These are phyloP conservation scores for Sphaerosporella brunnea DNA, from an alignment of 495 filamentous ascomycete genomes.

Conservation along the genomic window DNA sequence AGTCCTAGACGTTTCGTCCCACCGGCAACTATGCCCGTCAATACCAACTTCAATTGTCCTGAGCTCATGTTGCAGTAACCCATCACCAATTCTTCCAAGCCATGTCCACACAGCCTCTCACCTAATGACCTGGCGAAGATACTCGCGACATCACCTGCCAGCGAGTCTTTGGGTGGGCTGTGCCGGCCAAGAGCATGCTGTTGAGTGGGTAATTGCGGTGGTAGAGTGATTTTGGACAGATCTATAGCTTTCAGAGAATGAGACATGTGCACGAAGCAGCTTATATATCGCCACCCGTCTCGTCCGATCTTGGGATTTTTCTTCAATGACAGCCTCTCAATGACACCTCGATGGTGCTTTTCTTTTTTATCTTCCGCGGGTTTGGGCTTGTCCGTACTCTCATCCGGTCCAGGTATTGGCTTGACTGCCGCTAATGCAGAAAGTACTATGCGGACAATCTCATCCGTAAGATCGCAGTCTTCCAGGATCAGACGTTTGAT, in stretches of 20 bases:
- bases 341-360: slow-evolving; percentile 41
- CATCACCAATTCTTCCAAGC: slow-evolving; percentile 69
- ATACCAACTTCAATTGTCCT: slow-evolving; percentile 50
- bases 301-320: slow-evolving; percentile 65
- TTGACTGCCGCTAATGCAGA: slow-evolving; percentile 73
- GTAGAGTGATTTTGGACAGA: slow-evolving; percentile 71
- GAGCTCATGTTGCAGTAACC: slow-evolving; percentile 55
- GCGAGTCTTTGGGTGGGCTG: slow-evolving; percentile 3
- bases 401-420: slow-evolving; percentile 1
- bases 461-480: slow-evolving; percentile 69
- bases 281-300: slow-evolving; percentile 84
- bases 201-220: slow-evolving; percentile 28
- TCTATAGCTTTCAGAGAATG: slow-evolving; percentile 73
- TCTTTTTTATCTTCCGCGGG: slow-evolving; percentile 25
- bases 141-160: slow-evolving; percentile 31
- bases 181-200: not conserved
- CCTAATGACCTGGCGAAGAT: slow-evolving; percentile 57
- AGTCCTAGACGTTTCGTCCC: slow-evolving; percentile 61
- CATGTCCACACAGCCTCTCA: slow-evolving; percentile 54
- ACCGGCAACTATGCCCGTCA: slow-evolving; percentile 56
- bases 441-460: slow-evolving; percentile 67
- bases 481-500: slow-evolving; percentile 71
- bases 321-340: slow-evolving; percentile 81
- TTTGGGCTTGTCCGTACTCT: slow-evolving; percentile 27
- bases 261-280: slow-evolving; percentile 76